phyloP scores from a whole-genome alignment of 2,329 filamentous ascomycete genomes.

The Trichoderma atrobrunneum region DNA sequence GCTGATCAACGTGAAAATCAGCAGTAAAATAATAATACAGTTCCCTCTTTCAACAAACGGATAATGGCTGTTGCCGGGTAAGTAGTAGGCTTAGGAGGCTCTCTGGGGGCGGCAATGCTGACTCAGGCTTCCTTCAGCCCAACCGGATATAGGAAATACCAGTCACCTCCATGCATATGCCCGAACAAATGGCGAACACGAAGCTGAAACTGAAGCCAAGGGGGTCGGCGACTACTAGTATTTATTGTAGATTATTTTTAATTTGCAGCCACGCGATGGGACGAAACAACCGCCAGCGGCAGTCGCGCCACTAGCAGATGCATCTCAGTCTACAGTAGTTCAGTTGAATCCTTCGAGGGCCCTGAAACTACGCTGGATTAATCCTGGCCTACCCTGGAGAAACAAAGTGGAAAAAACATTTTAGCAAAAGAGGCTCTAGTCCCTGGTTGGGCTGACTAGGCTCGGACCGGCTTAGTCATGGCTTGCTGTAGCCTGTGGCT shows the following conservation, averaged over 20 bases:
- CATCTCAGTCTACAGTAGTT: not conserved
- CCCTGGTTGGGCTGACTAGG: not conserved
- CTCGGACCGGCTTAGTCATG: not conserved
- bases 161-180: not conserved
- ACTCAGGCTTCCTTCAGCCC: not conserved
- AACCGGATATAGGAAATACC: not conserved
- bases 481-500: not conserved
- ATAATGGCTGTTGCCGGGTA: not conserved
- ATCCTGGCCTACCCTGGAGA: not conserved
- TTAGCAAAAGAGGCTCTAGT: too few species aligned
- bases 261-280: not conserved
- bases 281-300: not conserved
- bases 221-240: not conserved
- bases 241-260: not conserved
- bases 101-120: not conserved
- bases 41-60: not conserved
- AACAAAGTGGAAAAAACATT: too few species aligned
- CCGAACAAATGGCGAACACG: not conserved
- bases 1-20: not conserved
- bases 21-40: not conserved
- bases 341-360: not conserved
- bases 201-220: not conserved
- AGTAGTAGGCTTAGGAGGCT: not conserved
- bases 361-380: not conserved
- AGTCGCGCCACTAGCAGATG: not conserved